phyloP scores from a whole-genome alignment of 192 early-diverging fungal genomes.

The Chytriomyces sp. region DNA sequence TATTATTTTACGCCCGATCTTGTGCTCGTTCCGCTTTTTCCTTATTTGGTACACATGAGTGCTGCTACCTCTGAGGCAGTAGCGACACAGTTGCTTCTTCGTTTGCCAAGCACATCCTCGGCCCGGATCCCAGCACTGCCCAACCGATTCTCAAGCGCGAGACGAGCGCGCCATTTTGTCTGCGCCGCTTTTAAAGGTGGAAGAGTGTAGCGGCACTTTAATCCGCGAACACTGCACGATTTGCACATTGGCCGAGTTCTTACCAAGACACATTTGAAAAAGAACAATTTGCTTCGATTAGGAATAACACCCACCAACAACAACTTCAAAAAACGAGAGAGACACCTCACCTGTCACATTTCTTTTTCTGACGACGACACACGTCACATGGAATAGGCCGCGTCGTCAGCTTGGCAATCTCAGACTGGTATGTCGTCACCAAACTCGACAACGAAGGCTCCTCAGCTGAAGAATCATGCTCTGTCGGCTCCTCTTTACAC shows the following conservation, averaged over 20 bases:
- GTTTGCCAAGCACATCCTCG: background rate
- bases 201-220: background rate
- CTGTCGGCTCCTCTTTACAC: too few species aligned
- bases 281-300: background rate
- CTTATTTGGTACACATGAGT: background rate
- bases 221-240: background rate
- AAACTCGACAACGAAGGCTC: background rate
- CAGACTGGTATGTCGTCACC: conserved; percentile 4
- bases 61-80: background rate
- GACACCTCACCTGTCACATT: background rate
- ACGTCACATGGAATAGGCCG: conserved; percentile 9
- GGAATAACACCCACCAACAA: background rate
- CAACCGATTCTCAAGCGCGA: conserved; percentile 10
- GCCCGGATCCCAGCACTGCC: background rate
- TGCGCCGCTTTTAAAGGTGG: background rate
- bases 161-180: conserved; percentile 14
- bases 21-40: background rate
- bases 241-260: conserved; percentile 5
- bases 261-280: background rate
- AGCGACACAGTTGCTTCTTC: background rate
- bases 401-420: conserved; percentile 2
- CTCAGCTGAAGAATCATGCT: too few species aligned
- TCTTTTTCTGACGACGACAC: conserved; percentile 18
- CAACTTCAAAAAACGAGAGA: background rate
- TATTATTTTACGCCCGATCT: background rate